These are phyloP conservation scores for Ophiosphaerella narmari DNA, from an alignment of 2,329 filamentous ascomycete genomes.

Conservation along the genomic window DNA sequence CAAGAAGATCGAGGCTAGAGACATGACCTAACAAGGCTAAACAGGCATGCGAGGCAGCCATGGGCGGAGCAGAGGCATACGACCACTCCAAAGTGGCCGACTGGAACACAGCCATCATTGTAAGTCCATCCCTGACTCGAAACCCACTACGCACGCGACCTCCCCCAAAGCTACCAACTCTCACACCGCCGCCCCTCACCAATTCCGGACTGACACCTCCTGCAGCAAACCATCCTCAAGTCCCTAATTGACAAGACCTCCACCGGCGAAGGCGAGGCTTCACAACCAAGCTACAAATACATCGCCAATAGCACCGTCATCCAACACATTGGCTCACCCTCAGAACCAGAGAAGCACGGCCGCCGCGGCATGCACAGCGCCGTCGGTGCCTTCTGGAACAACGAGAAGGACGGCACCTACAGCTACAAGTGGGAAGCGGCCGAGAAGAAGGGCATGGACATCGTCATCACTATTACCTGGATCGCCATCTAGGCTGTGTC, in stretches of 20 bases:
- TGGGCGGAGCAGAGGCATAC: conserved; percentile 77
- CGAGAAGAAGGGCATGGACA: conserved; percentile 58
- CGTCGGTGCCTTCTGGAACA: conserved; percentile 86
- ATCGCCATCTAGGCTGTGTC: conserved; percentile 54
- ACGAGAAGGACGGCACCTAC: conserved; percentile 89
- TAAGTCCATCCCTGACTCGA: conserved; percentile 51
- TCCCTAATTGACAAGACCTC: conserved; percentile 76
- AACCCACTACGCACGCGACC: conserved; percentile 4
- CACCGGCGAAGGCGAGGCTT: conserved; percentile 53
- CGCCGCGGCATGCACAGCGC: conserved; percentile 89
- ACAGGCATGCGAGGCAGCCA: conserved; percentile 80
- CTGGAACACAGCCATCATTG: conserved; percentile 95
- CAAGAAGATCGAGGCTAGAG: background rate
- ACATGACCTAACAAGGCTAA: background rate
- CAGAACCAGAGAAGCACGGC: conserved; percentile 67
- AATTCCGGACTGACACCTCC: conserved; percentile 46
- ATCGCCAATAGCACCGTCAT: conserved; percentile 98
- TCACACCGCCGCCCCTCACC: conserved; percentile 30
- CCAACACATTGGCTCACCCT: conserved; percentile 69
- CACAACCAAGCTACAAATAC: conserved; percentile 80
- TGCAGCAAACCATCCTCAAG: conserved; percentile 75
- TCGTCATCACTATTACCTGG: conserved; percentile 68
- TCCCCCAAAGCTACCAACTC: conserved; percentile 1
- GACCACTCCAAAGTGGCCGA: conserved; percentile 81
- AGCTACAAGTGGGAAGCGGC: conserved; percentile 78